phyloP scores from a whole-genome alignment of 148 eudicot species.

The Silene conica region DNA sequence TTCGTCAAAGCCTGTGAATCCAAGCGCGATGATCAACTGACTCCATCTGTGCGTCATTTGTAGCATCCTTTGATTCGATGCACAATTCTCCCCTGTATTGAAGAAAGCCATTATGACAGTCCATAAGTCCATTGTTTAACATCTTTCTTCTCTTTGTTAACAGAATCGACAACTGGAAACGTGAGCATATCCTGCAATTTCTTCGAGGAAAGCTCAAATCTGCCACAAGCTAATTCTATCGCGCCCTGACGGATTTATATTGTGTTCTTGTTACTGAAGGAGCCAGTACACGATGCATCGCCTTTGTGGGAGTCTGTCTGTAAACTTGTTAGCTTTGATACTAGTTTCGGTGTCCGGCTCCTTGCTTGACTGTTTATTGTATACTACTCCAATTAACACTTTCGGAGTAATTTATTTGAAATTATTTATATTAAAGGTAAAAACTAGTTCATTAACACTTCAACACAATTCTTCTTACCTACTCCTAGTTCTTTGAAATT shows the following conservation, averaged over 20 bases:
- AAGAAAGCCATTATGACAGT: neutral
- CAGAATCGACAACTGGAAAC: conserved; percentile 96
- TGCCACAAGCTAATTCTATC: conserved; percentile 26
- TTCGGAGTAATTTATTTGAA: no score
- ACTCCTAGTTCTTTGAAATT: no score
- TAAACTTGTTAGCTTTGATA: neutral
- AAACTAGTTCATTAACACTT: no score
- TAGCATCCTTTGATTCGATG: no score
- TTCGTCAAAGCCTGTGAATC: no score
- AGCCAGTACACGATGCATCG: no score
- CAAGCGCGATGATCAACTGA: no score
- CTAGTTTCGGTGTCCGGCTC: neutral
- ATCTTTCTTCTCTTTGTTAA: conserved; percentile 4
- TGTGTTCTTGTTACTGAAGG: neutral
- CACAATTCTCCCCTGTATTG: no score
- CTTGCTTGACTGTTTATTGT: neutral
- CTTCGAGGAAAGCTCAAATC: conserved; percentile 62
- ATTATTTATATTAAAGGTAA: no score
- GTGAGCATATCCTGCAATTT: conserved; percentile 80
- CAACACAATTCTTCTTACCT: no score
- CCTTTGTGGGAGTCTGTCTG: neutral
- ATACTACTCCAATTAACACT: neutral
- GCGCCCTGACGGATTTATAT: neutral
- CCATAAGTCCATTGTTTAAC: neutral
- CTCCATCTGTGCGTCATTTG: no score